Base-by-base conservation (phyloP, 1,284 basidiomycete species). In the Schizophyllum amplum region DNA sequence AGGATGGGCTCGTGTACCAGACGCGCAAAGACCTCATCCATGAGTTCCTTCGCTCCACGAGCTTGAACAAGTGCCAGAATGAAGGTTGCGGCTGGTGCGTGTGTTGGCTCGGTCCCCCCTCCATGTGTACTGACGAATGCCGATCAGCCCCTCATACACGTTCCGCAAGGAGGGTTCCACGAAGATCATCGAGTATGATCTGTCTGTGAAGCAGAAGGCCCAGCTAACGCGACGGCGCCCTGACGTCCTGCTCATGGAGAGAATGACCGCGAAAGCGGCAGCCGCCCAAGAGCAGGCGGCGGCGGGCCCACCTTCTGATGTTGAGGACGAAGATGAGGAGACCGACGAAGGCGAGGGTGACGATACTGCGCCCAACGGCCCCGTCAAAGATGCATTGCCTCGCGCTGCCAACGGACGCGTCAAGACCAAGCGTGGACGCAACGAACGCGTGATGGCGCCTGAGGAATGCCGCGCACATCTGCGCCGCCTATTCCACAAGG, bases 391-490 rank as follows among this genome's bases (percentile, higher is more conserved):
- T 51, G 60, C 68, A 58, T 68, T 73, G 23, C 84, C 89, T 1
- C 82, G 81, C 65, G 82, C 89, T n/a, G 87, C 84, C 5, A 90
- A 84, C 62, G 92, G 90, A 42, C 84, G 82, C 65, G 69, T 86
- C 62, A 95, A 94, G 72, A 85, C 84, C 1, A 69, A 72, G 26
- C 82, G 89, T 55, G 90, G 88, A 48, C 81, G 91, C 33, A 88
- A 89, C 66, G 96, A 98, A 72, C 87, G 94, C 48, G 88, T 98
- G 54, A 79, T 99, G 69, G 79, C 93, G 1, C 83, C 94, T 13
- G 89, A 90, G 67, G 97, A 99, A 74, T 95, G 93, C 65, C 89
- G 95, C 56, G 91, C 90, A 23, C 95, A 99, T 71, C 81, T 99
- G 54, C 90, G 94, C 26, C 82, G 85, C 23, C 80, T 99, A 22